phyloP scores from a whole-genome alignment of 164 flowering plant genomes.

The Liriodendron chinense region DNA sequence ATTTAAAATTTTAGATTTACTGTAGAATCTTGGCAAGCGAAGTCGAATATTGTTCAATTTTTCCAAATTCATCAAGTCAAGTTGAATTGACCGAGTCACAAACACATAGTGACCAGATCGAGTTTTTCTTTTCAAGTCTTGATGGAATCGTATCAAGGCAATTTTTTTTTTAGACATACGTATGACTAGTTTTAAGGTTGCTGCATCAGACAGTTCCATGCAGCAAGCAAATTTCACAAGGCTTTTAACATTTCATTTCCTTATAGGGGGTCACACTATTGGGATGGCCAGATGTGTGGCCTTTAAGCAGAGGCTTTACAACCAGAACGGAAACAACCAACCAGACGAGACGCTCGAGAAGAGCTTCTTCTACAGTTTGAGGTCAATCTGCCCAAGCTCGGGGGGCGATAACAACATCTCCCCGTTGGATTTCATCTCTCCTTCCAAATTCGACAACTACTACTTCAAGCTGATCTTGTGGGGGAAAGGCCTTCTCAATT shows the following conservation, averaged over 20 bases:
- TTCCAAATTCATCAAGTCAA: no score
- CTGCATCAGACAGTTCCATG: background rate
- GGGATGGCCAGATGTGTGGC: slow-evolving; percentile 81
- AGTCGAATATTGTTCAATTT: no score
- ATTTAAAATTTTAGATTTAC: no score
- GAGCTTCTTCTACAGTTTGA: slow-evolving; percentile 47
- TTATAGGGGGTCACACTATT: slow-evolving; percentile 78
- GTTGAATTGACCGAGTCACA: no score
- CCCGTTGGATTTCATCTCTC: slow-evolving; percentile 73
- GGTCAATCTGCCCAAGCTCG: slow-evolving; percentile 59
- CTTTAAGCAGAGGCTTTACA: slow-evolving; percentile 86
- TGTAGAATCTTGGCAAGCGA: no score
- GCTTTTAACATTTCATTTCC: background rate
- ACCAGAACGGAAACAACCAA: slow-evolving; percentile 71
- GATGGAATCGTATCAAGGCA: no score
- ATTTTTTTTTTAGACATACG: no score
- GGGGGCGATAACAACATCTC: slow-evolving; percentile 87
- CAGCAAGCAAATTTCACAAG: background rate
- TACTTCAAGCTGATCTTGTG: slow-evolving; percentile 73
- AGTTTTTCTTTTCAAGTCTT: no score
- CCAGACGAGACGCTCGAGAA: slow-evolving; percentile 76
- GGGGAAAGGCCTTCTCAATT: slow-evolving; percentile 78
- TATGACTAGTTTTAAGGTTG: background rate
- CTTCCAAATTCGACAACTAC: slow-evolving; percentile 71
- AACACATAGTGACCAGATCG: no score